Conservation (phyloP, 2,329 filamentous ascomycete species). For the Albifimbria verrucaria region DNA sequence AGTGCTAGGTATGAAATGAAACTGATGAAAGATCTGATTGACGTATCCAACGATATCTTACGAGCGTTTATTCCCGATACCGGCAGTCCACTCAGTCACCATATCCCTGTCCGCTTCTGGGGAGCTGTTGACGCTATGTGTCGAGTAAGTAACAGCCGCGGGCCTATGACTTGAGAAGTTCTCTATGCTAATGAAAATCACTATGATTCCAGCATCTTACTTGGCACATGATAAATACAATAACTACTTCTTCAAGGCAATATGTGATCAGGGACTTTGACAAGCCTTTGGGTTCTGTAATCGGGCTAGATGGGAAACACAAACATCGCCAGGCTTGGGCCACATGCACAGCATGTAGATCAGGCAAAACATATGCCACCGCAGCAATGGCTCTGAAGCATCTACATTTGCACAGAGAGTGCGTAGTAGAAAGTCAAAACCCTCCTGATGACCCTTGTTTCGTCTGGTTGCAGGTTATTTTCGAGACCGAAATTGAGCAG, state of each 20-base stretch:
- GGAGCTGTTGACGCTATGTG: conserved; percentile 13
- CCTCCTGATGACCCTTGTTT: neutral
- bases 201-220: neutral
- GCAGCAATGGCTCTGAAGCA: neutral
- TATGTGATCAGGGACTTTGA: neutral
- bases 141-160: conserved; percentile 7
- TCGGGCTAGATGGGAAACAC: neutral
- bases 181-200: neutral
- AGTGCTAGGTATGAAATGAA: neutral
- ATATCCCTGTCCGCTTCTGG: conserved; percentile 15
- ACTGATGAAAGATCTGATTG: neutral
- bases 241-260: neutral
- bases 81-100: conserved; percentile 6
- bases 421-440: neutral
- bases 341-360: neutral
- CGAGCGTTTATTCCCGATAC: conserved; percentile 4
- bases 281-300: neutral
- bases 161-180: too few species aligned
- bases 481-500: neutral
- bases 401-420: neutral
- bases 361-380: neutral
- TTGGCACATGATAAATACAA: neutral
- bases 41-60: conserved; percentile 2
- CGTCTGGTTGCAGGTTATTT: neutral
- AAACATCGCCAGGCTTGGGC: neutral